phyloP scores from a whole-genome alignment of 1,284 basidiomycete species.

The Leccinum subfulvum region DNA sequence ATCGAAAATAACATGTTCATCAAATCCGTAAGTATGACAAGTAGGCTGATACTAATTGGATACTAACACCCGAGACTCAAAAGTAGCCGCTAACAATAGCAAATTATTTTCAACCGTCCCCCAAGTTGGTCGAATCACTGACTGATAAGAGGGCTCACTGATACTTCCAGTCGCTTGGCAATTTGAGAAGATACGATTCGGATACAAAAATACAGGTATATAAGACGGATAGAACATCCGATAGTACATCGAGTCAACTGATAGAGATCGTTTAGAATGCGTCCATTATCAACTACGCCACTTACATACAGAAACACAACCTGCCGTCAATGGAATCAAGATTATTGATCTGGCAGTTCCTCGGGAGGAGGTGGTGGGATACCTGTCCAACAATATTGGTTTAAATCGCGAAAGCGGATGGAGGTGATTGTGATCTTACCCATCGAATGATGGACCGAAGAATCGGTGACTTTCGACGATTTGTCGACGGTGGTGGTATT shows the following conservation, averaged over 20 bases:
- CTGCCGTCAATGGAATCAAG: background rate
- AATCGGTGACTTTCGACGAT: slow-evolving; percentile 21
- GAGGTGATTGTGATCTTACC: slow-evolving; percentile 13
- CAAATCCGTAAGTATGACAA: background rate
- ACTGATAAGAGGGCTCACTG: background rate
- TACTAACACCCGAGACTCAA: no score
- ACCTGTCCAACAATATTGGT: slow-evolving; percentile 1
- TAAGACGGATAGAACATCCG: background rate
- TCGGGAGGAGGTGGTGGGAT: slow-evolving; percentile 12
- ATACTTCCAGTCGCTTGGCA: background rate
- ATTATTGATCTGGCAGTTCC: background rate
- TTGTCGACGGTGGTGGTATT: slow-evolving; percentile 22
- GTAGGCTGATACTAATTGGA: no score
- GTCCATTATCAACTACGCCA: background rate
- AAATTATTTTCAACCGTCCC: no score
- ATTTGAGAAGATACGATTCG: background rate
- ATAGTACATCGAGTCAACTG: background rate
- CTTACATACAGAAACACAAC: slow-evolving; percentile 6
- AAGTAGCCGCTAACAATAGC: no score
- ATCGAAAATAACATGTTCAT: background rate
- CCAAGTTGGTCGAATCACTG: no score
- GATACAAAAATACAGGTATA: background rate
- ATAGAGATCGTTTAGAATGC: slow-evolving; percentile 2
- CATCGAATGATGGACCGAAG: slow-evolving; percentile 30
- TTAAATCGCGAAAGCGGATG: background rate